These are phyloP conservation scores for Heterobasidion irregulare DNA, from an alignment of 1,284 basidiomycete genomes.

Conservation along the genomic window DNA sequence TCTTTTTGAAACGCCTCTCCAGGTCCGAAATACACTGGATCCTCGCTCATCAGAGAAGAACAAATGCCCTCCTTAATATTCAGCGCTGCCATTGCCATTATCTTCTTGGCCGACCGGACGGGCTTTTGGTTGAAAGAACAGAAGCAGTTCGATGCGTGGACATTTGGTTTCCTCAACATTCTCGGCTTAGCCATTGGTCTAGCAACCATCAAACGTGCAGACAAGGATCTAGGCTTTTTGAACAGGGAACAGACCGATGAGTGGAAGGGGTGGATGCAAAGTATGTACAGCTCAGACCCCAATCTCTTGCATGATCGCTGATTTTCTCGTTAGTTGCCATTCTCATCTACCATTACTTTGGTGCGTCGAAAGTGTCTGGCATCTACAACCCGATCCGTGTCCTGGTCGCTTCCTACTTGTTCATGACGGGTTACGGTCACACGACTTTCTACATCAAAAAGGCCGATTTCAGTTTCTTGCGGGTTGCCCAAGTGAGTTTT, in stretches of 20 bases:
- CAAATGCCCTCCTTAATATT: constrained; percentile 48
- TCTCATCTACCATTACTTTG: constrained; percentile 84
- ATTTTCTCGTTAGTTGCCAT: constrained; percentile 53
- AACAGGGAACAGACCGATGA: constrained; percentile 90
- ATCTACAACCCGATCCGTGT: constrained; percentile 88
- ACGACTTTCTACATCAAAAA: constrained; percentile 78
- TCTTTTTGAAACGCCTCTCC: constrained; percentile 1
- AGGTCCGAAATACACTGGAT: not conserved
- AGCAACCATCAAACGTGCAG: constrained; percentile 55
- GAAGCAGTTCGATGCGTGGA: constrained; percentile 69
- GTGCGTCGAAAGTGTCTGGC: constrained; percentile 79
- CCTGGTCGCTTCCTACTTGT: constrained; percentile 82
- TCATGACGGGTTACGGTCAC: constrained; percentile 73
- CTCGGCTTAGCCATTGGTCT: constrained; percentile 51
- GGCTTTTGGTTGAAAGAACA: constrained; percentile 83
- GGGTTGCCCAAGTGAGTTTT: constrained; percentile 53
- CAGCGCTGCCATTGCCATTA: constrained; percentile 55
- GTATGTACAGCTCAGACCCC: constrained; percentile 32
- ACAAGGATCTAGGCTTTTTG: constrained; percentile 80
- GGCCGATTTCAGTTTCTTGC: constrained; percentile 73
- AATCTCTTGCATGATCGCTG: constrained; percentile 4
- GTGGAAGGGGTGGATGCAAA: constrained; percentile 97
- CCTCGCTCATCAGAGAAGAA: constrained; percentile 29
- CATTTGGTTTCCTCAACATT: constrained; percentile 56
- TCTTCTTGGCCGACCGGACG: constrained; percentile 76